These are phyloP conservation scores for Sclerospora graminicola DNA, from an alignment of 352 stramenopile species.

Conservation along the genomic window DNA sequence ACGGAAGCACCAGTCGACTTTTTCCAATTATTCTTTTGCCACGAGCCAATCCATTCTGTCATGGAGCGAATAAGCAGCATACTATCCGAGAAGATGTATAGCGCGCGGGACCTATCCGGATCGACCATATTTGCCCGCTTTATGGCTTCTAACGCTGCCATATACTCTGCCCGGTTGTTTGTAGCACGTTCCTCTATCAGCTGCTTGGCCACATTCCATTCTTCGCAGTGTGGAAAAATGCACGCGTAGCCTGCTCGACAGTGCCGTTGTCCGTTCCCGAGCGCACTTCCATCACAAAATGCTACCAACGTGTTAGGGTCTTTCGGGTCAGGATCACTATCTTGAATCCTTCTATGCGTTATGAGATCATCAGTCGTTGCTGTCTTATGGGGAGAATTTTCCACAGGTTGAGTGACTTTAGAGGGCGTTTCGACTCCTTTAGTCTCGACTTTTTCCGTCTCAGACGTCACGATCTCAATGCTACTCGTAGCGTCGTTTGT, in stretches of 20 bases:
- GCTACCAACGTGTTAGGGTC: conserved; percentile 47
- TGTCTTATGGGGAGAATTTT: too few species aligned
- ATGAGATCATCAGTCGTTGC: too few species aligned
- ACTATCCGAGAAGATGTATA: conserved; percentile 73
- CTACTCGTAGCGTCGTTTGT: conserved; percentile 8
- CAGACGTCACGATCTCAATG: conserved; percentile 31
- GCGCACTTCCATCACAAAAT: conserved; percentile 67
- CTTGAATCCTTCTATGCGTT: too few species aligned
- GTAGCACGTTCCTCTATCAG: conserved; percentile 32
- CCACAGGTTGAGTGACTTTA: too few species aligned
- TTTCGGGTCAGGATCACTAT: conserved; percentile 25
- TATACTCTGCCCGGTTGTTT: conserved; percentile 48
- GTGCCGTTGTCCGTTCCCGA: conserved; percentile 42
- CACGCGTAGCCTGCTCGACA: conserved; percentile 62
- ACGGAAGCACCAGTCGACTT: conserved; percentile 46
- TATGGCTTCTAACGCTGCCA: conserved; percentile 49
- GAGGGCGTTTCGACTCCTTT: too few species aligned
- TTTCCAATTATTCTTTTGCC: conserved; percentile 49
- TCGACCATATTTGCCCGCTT: conserved; percentile 57
- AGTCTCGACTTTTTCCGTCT: too few species aligned
- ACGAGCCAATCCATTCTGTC: conserved; percentile 59
- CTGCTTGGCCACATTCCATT: conserved; percentile 55
- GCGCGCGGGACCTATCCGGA: conserved; percentile 11
- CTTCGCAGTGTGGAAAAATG: conserved; percentile 53
- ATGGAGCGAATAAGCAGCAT: conserved; percentile 76